These are phyloP conservation scores for Sporothrix humicola DNA, from an alignment of 2,329 filamentous ascomycete genomes.

Conservation along the genomic window DNA sequence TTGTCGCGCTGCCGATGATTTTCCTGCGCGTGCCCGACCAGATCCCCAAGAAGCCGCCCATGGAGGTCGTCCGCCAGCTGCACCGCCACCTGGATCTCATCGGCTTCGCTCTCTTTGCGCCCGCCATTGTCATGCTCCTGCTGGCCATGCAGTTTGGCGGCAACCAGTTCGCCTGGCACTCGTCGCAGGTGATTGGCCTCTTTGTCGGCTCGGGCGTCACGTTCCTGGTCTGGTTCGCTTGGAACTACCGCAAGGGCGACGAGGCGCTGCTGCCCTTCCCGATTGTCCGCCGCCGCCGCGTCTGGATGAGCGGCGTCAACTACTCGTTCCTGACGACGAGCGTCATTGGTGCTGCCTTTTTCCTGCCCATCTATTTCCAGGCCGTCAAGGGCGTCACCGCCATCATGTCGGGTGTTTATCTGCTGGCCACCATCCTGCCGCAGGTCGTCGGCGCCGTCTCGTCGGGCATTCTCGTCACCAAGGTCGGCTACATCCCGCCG, in stretches of 20 bases:
- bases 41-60: constrained; percentile 42
- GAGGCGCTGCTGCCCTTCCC: constrained; percentile 42
- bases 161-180: constrained; percentile 49
- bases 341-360: constrained; percentile 41
- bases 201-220: constrained; percentile 48
- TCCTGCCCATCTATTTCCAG: constrained; percentile 50
- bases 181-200: constrained; percentile 50
- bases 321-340: constrained; percentile 39
- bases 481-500: constrained; percentile 46
- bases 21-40: constrained; percentile 49
- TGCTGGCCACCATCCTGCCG: constrained; percentile 43
- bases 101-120: constrained; percentile 53
- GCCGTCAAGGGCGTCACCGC: constrained; percentile 43
- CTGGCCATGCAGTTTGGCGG: constrained; percentile 55
- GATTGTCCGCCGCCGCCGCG: constrained; percentile 38
- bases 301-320: constrained; percentile 41
- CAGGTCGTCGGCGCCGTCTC: constrained; percentile 40
- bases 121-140: constrained; percentile 50
- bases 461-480: constrained; percentile 38
- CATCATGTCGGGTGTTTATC: constrained; percentile 46
- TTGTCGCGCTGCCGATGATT: constrained; percentile 45
- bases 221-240: constrained; percentile 51
- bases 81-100: constrained; percentile 48
- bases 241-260: constrained; percentile 48
- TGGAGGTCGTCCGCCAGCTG: constrained; percentile 40